Conservation (phyloP, 2,329 filamentous ascomycete genomes). For the Mycosphaerella sp. region DNA sequence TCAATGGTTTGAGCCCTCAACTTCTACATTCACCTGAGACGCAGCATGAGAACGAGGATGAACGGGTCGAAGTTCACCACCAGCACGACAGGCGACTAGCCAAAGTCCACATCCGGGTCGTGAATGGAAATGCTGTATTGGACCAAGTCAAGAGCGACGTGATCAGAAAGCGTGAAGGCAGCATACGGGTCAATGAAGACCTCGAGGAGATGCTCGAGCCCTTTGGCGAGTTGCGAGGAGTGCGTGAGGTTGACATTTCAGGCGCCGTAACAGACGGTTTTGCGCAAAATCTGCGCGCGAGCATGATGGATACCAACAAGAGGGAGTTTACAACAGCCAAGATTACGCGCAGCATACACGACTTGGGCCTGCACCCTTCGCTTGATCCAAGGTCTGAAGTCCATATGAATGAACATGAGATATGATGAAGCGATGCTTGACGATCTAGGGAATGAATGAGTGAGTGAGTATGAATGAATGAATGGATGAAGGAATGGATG, state of each 20-base stretch:
- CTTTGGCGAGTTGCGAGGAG: constrained; percentile 35
- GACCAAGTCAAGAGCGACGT: constrained; percentile 30
- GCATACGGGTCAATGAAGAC: constrained; percentile 30
- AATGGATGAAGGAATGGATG: neutral
- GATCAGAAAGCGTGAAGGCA: constrained; percentile 26
- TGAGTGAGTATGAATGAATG: too few species aligned
- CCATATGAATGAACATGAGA: constrained; percentile 8
- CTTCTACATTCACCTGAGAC: neutral
- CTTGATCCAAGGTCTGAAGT: constrained; percentile 3
- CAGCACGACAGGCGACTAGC: constrained; percentile 16
- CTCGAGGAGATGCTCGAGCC: constrained; percentile 41
- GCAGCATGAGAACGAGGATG: constrained; percentile 14
- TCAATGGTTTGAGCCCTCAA: constrained; percentile 33
- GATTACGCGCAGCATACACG: constrained; percentile 7
- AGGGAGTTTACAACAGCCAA: neutral
- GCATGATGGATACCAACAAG: constrained; percentile 29
- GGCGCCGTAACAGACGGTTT: constrained; percentile 39
- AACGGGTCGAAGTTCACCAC: neutral
- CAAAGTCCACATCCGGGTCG: constrained; percentile 26
- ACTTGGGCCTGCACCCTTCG: constrained; percentile 11
- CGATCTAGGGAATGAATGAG: neutral
- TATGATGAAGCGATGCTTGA: constrained; percentile 1
- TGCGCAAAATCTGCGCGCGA: constrained; percentile 31
- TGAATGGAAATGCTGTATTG: constrained; percentile 31
- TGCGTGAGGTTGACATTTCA: constrained; percentile 34